Base-by-base conservation (phyloP, 345 rosid species). In the Limnanthes douglasii region DNA sequence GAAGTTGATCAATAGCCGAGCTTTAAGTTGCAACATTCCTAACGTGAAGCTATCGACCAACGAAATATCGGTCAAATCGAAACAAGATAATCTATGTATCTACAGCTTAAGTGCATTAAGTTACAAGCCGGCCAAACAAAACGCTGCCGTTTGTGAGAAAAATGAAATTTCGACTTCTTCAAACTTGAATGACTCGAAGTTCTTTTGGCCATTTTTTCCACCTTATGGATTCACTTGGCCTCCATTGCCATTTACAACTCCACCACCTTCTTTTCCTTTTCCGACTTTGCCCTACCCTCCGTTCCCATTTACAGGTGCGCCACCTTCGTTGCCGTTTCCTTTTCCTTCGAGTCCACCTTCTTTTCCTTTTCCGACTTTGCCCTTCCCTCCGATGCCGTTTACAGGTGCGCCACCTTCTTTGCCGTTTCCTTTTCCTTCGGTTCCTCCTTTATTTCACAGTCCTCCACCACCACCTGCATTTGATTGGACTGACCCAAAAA, bases 31-130 rank as follows among this genome's bases (percentile, higher is more conserved):
- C 65, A 52, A 56, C 36, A 25, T 65, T 51, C 86, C 86, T 0
- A 77, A 62, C 31, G 23, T 68, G 23, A 70, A 51, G 15, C 59
- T 66, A 4, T 60, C 86, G 18, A 41, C 79, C 10, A 64, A 68
- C 41, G 75, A 79, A 64, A 62, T 90, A 29, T 61, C 94, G 0
- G 47, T 75, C 30, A 90, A 80, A 29, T 79, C 92, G 1, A 90
- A 69, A 38, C 79, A 74, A 29, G 73, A 74, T 17, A 83, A 64
- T n/a, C 60, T 74, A 39, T 90, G 95, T 39, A 70, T 90, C 51
- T 83, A 69, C 67, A 74, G 92, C 75, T 48, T 90, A 44, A 72
- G 53, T 53, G 77, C 92, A 3, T 53, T 90, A 35, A 79, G 67
- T 42, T 90, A 57, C 22, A 77, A 48, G 39, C 94, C 95, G n/a